Conservation (phyloP, 179 eudicot genomes). For the Carnegiea gigantea region DNA sequence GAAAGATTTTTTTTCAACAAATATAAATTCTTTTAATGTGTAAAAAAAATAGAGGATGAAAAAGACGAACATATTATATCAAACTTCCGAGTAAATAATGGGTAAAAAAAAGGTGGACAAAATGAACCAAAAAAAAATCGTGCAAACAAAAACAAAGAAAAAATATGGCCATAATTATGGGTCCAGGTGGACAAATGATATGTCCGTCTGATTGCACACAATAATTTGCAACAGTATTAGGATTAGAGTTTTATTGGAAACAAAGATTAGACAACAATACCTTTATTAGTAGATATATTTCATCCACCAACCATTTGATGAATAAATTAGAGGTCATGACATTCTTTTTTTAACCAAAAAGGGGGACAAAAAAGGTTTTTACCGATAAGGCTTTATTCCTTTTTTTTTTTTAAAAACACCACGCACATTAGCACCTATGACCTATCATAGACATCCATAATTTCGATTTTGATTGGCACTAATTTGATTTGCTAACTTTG, state of each 20-base stretch:
- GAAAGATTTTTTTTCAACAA: too few species aligned
- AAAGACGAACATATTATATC: too few species aligned
- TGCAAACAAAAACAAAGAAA: too few species aligned
- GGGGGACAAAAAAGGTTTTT: not conserved
- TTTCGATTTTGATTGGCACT: not conserved
- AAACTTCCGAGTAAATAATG: too few species aligned
- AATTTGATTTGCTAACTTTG: constrained; percentile 5
- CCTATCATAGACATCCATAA: not conserved
- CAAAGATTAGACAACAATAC: not conserved
- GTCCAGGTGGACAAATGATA: too few species aligned
- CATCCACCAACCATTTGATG: not conserved
- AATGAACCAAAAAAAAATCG: too few species aligned
- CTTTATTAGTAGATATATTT: not conserved
- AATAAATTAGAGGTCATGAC: not conserved
- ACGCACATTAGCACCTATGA: not conserved
- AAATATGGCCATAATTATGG: too few species aligned
- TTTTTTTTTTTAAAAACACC: not conserved
- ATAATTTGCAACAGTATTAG: not conserved
- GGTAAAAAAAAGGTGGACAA: too few species aligned
- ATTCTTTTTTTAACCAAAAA: not conserved
- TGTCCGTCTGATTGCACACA: too few species aligned
- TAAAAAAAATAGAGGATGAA: too few species aligned
- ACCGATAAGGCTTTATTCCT: too few species aligned
- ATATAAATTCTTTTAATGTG: too few species aligned
- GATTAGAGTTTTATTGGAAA: not conserved